A percentile compares a stretch with the other conserved stretches of the same genome.
These are phyloP conservation scores for Adiantum capillusveneris DNA, from an alignment of 75 land plant species.

Conservation along the genomic window DNA sequence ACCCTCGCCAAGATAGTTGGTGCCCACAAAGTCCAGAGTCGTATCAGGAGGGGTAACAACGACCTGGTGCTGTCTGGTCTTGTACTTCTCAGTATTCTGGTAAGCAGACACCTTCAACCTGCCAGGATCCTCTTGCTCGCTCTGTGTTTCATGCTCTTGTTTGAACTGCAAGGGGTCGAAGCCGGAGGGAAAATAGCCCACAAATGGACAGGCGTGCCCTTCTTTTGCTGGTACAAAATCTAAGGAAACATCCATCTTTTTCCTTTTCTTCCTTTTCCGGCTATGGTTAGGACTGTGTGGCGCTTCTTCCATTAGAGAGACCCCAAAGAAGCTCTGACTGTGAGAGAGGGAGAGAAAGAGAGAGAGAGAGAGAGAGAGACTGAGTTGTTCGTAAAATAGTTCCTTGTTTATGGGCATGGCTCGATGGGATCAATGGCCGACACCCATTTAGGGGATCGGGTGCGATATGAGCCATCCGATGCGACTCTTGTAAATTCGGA, in stretches of 20 bases:
- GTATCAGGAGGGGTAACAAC: constrained; percentile 28
- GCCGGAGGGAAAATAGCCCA: constrained; percentile 72
- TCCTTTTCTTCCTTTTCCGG: constrained; percentile 14
- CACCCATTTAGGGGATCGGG: no score
- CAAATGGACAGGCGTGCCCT: constrained; percentile 35
- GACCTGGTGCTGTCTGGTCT: constrained; percentile 45
- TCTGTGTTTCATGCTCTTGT: neutral
- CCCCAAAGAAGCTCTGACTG: no score
- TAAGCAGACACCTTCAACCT: constrained; percentile 31
- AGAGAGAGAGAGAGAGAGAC: no score
- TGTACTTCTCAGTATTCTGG: constrained; percentile 18
- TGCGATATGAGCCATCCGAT: no score
- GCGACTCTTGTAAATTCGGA: no score
- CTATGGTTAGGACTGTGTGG: no score
- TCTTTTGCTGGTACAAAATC: constrained; percentile 31
- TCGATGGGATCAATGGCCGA: no score
- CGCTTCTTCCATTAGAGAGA: no score
- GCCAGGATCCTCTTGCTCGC: constrained; percentile 1
- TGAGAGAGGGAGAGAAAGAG: no score
- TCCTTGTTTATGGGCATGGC: no score
- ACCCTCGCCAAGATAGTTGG: constrained; percentile 62
- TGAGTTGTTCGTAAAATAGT: no score
- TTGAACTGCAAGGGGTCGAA: constrained; percentile 28
- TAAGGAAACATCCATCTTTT: constrained; percentile 22
- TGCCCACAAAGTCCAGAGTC: constrained; percentile 71